Conservation (phyloP, 1,284 basidiomycete genomes). For the Cutaneotrichosporon mucoides region DNA sequence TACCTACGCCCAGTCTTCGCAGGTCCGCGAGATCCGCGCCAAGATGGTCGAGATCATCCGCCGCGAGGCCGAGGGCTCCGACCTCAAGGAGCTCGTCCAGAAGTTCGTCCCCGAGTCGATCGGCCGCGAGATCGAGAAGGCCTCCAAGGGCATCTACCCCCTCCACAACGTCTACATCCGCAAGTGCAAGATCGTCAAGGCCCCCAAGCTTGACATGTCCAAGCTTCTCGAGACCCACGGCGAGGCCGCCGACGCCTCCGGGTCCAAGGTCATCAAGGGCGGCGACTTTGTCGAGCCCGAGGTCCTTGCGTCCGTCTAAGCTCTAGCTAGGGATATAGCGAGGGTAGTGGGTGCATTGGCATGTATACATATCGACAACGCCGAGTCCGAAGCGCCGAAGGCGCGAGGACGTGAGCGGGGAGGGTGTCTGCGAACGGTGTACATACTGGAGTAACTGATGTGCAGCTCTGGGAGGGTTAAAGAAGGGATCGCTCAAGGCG, state of each 20-base stretch:
- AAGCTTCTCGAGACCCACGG: conserved; percentile 96
- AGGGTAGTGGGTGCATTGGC: conserved; percentile 20
- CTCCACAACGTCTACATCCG: conserved; percentile 78
- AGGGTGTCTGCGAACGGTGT: no score
- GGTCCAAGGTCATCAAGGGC: conserved; percentile 46
- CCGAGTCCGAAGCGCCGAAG: not conserved
- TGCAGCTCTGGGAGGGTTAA: no score
- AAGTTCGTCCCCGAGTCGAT: conserved; percentile 99
- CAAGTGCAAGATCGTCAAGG: conserved; percentile 94
- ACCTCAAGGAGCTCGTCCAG: conserved; percentile 95
- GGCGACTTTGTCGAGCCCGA: conserved; percentile 51
- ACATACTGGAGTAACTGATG: no score
- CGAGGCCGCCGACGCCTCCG: conserved; percentile 66
- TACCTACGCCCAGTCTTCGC: conserved; percentile 92
- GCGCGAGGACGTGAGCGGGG: not conserved
- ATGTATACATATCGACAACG: conserved; percentile 33
- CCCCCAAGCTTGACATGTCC: conserved; percentile 92
- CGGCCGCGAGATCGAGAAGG: conserved; percentile 99
- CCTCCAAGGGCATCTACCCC: conserved; percentile 54
- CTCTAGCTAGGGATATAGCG: conserved; percentile 15
- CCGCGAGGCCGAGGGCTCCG: conserved; percentile 89
- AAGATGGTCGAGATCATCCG: conserved; percentile 99
- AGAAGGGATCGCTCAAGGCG: no score
- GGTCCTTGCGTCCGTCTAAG: conserved; percentile 49
- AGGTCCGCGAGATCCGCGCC: conserved; percentile 95